Evolutionary conservation across 805 yeast species (phyloP).

Genomic region (Candida pseudofarinosa): DNA sequence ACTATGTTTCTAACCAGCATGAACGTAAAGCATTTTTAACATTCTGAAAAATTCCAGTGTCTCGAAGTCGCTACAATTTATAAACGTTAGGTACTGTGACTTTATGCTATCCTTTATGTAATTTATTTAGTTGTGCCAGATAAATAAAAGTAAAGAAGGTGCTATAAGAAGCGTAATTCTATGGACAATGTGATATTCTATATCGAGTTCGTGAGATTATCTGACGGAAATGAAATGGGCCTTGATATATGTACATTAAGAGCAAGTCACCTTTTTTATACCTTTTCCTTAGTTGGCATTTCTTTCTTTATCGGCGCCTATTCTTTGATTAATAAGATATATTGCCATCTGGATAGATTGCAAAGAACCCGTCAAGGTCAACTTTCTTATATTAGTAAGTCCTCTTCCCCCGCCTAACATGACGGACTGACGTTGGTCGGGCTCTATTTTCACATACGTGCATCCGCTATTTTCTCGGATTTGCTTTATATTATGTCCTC

Average conservation of each 20-base stretch:
- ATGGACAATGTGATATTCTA: too few species aligned
- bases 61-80: too few species aligned
- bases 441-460: constrained; percentile 68
- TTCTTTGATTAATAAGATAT: constrained; percentile 65
- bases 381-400: constrained; percentile 45
- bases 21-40: constrained; percentile 31
- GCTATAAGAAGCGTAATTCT: too few species aligned
- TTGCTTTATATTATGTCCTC: constrained; percentile 77
- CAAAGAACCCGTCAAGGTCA: constrained; percentile 65
- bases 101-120: too few species aligned
- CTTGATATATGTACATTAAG: constrained; percentile 1
- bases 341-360: constrained; percentile 71
- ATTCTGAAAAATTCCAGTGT: too few species aligned
- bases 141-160: too few species aligned
- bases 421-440: constrained; percentile 49
- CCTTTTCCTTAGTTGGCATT: constrained; percentile 17
- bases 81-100: too few species aligned
- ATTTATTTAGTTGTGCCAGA: too few species aligned
- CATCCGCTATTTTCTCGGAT: constrained; percentile 70
- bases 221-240: background rate
- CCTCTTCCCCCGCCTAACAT: constrained; percentile 44
- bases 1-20: constrained; percentile 75
- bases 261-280: constrained; percentile 1
- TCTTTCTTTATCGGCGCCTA: constrained; percentile 60
- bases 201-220: background rate